Percentiles rank a stretch among this genome's conserved stretches.
Conservation (phyloP, 2,329 filamentous ascomycete species). For the Bertia moriformis region DNA sequence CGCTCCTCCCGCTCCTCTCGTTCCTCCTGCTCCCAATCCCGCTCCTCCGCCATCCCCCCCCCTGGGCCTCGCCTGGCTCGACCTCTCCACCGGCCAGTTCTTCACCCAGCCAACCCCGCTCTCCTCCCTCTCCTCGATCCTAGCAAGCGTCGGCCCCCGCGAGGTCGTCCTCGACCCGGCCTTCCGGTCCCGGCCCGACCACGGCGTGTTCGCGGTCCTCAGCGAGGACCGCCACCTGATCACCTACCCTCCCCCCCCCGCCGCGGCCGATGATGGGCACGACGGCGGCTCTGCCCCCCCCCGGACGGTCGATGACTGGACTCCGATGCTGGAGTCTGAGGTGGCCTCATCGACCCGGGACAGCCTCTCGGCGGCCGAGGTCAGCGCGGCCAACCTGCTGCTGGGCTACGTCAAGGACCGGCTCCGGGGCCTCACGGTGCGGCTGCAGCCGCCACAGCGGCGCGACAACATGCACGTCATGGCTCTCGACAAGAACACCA, state of each 20-base stretch:
- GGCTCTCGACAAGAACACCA: constrained; percentile 80
- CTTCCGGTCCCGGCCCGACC: constrained; percentile 38
- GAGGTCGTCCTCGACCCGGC: constrained; percentile 69
- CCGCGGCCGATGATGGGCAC: no score
- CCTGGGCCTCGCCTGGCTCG: constrained; percentile 81
- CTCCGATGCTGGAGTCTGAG: constrained; percentile 60
- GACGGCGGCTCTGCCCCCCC: no score
- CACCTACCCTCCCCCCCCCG: constrained; percentile 46
- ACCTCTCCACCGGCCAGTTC: constrained; percentile 89
- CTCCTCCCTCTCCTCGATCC: constrained; percentile 58
- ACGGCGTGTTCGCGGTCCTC: constrained; percentile 52
- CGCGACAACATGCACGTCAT: constrained; percentile 65
- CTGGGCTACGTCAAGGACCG: constrained; percentile 72
- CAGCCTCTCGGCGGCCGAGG: constrained; percentile 53
- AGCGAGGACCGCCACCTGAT: constrained; percentile 64
- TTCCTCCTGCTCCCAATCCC: constrained; percentile 10
- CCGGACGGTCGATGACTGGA: constrained; percentile 49
- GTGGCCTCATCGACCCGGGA: constrained; percentile 35
- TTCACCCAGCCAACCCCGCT: constrained; percentile 66
- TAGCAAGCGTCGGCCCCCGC: constrained; percentile 69
- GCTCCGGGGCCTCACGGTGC: constrained; percentile 63
- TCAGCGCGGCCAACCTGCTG: constrained; percentile 65
- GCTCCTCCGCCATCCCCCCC: constrained; percentile 8
- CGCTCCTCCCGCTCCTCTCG: constrained; percentile 1
- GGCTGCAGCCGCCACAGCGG: constrained; percentile 68